Base-by-base conservation (phyloP, 2,329 filamentous ascomycete genomes). In the Claviceps fusiformis region DNA sequence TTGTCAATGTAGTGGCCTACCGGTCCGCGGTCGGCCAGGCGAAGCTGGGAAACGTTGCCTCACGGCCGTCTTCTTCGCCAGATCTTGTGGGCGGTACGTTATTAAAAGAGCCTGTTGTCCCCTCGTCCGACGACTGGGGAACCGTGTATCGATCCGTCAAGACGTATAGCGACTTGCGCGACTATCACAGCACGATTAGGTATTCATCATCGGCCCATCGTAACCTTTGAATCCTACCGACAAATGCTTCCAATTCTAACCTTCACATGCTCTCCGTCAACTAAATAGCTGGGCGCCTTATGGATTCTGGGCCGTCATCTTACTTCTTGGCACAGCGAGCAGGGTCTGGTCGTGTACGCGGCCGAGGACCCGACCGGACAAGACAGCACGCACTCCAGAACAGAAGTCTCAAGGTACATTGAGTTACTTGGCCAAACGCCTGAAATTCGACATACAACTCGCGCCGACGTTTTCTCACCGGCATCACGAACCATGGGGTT, bases 1-100 rank as follows among this genome's bases (percentile, higher is more conserved):
- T 57, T 9, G 56, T 62, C 54, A 61, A 44, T 24, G 17, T 55
- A 13, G 39, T 54, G 1, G 15, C 10, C 15, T 62, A 62, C 46
- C 46, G 52, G 41, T 52, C 55, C 5, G 58, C 58, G 6, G 31
- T 56, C 17, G 46, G 29, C 7, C 29, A 33, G 5, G 29, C 17
- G 29, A 19, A 31, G 29, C 46, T 33, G 15, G 29, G n/a, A 11
- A 15, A 35, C 5, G 19, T 35, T 5, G 46, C 46, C 17, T 2
- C 15, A 3, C 27, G 27, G 46, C 46, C 46, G 15, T 4, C 46
- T 13, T 6, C 24, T 27, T 0, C 11, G 13, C 3, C 24, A 2
- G 45, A 46, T 13, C 13, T 46, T 29, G 5, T 24, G 24, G 45
- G 45, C 13, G 24, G 11, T 17, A 11, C 29, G 24, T 46, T 46